phyloP scores from a whole-genome alignment of 331 rosid genomes.

The Phaseolus coccineus region DNA sequence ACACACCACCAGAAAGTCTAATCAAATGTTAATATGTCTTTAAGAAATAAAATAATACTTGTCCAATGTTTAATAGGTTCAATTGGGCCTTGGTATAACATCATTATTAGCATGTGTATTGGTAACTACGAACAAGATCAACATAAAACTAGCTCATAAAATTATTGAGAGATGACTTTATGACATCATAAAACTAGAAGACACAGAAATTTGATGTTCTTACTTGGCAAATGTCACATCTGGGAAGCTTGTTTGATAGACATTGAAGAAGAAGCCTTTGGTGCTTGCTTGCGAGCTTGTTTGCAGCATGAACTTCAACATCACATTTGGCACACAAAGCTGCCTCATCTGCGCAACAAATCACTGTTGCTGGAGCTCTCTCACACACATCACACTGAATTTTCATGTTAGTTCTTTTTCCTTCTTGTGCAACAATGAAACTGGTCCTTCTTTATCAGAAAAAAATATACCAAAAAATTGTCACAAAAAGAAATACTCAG shows the following conservation, averaged over 20 bases:
- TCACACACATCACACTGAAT: slow-evolving; percentile 96
- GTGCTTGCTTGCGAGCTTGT: slow-evolving; percentile 93
- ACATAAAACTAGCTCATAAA: background rate
- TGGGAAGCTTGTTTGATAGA: slow-evolving; percentile 82
- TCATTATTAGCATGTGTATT: background rate
- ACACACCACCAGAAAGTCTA: background rate
- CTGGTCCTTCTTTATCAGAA: background rate
- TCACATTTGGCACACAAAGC: slow-evolving; percentile 89
- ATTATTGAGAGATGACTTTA: background rate
- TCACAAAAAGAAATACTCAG: background rate
- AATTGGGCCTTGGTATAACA: background rate
- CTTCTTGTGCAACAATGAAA: background rate
- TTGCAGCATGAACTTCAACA: slow-evolving; percentile 89
- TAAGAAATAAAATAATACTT: background rate
- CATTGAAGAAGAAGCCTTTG: slow-evolving; percentile 84
- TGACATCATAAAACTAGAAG: slow-evolving; percentile 9
- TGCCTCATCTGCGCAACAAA: slow-evolving; percentile 94
- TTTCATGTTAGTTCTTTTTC: slow-evolving; percentile 57
- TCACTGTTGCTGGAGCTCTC: slow-evolving; percentile 82
- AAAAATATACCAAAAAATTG: background rate
- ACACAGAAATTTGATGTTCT: slow-evolving; percentile 25
- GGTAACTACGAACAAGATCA: background rate
- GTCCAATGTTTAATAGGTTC: background rate
- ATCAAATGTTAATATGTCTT: background rate
- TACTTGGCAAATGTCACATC: slow-evolving; percentile 93